These are phyloP conservation scores for Fistulinella prunicolor DNA, from an alignment of 768 basidiomycete species.

Conservation along the genomic window DNA sequence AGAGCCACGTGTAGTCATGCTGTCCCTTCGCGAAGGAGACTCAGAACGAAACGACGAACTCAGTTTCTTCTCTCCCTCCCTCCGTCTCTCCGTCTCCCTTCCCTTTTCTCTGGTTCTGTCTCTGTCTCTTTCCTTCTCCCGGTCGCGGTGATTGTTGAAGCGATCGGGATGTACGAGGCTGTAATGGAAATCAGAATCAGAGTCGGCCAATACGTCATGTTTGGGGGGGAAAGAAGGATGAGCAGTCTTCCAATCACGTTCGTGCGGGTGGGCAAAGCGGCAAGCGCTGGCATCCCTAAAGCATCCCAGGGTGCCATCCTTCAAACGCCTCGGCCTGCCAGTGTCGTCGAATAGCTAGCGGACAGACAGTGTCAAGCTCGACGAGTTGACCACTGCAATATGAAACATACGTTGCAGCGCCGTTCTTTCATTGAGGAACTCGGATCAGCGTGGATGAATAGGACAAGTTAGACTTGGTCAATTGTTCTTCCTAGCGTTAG, in stretches of 20 bases:
- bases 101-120: neutral
- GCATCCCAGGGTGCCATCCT: constrained; percentile 23
- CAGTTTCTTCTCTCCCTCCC: constrained; percentile 8
- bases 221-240: constrained; percentile 25
- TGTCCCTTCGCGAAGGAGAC: constrained; percentile 19
- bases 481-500: no score
- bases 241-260: constrained; percentile 34
- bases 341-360: constrained; percentile 29
- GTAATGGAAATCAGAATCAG: constrained; percentile 24
- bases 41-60: constrained; percentile 2
- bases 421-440: constrained; percentile 16
- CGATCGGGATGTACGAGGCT: constrained; percentile 9
- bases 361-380: constrained; percentile 5
- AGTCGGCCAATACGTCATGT: constrained; percentile 17
- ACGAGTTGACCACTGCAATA: neutral
- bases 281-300: constrained; percentile 19
- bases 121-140: constrained; percentile 6
- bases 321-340: constrained; percentile 23
- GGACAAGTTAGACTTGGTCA: no score
- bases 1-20: constrained; percentile 11
- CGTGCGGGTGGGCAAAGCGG: constrained; percentile 32
- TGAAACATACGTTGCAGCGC: constrained; percentile 30
- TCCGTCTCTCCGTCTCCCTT: neutral
- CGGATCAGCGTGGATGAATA: neutral
- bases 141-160: constrained; percentile 5